phyloP scores from a whole-genome alignment of 2,329 filamentous ascomycete species.

The Biscogniauxia sp. region DNA sequence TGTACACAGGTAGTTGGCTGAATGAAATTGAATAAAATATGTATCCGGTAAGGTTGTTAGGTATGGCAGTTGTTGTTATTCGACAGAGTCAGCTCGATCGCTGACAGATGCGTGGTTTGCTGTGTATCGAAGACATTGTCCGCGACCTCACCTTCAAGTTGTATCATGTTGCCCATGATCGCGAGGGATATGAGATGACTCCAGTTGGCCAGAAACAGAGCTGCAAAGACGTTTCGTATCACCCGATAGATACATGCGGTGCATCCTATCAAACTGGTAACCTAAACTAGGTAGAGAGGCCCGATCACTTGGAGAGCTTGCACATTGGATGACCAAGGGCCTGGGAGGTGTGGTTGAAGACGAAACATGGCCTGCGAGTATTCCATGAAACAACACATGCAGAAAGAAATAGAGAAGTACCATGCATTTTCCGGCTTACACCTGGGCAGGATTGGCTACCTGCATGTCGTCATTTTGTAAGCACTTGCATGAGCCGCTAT shows the following conservation, averaged over 20 bases:
- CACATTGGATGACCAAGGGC: not conserved
- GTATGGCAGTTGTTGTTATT: not conserved
- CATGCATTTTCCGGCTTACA: not conserved
- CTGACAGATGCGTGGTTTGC: not conserved
- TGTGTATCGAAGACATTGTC: not conserved
- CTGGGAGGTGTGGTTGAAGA: not conserved
- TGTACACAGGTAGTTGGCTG: not conserved
- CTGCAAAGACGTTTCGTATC: not conserved
- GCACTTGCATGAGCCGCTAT: not conserved
- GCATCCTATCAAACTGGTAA: not conserved
- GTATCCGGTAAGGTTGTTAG: not conserved
- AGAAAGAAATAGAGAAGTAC: not conserved
- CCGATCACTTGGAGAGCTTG: not conserved
- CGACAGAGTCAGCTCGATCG: not conserved
- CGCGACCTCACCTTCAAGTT: not conserved
- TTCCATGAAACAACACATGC: slow-evolving; percentile 4
- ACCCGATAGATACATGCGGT: not conserved
- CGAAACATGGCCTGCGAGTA: not conserved
- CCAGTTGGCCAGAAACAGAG: not conserved
- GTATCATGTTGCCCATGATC: not conserved
- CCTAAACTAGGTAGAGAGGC: not conserved
- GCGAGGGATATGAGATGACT: not conserved
- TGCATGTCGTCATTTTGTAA: slow-evolving; percentile 2
- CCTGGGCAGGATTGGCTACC: not conserved
- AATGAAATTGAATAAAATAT: too few relatives aligned